Percentiles rank a stretch among this genome's conserved stretches.
These are phyloP conservation scores for Diatrype stigma DNA, from an alignment of 2,329 filamentous ascomycete genomes.

Conservation along the genomic window DNA sequence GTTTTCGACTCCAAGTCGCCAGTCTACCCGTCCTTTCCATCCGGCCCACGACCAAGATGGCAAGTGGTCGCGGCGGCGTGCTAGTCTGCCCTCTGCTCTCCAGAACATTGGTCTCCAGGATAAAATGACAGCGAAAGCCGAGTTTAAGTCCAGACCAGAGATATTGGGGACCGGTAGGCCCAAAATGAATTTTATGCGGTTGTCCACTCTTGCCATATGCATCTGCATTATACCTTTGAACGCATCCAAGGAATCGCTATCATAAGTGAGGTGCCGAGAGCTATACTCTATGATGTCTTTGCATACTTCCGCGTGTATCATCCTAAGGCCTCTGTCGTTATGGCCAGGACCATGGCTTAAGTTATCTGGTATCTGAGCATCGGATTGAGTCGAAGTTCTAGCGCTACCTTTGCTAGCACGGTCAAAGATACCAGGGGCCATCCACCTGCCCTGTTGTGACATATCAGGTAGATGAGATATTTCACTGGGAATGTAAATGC, in stretches of 20 bases:
- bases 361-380: neutral
- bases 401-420: neutral
- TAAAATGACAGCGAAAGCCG: neutral
- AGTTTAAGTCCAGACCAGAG: neutral
- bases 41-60: neutral
- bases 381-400: neutral
- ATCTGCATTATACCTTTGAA: neutral
- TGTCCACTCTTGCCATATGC: neutral
- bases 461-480: neutral
- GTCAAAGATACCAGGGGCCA: neutral
- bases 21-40: neutral
- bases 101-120: neutral
- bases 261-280: neutral
- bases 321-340: neutral
- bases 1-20: neutral
- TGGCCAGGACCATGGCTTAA: neutral
- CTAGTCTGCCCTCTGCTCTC: neutral
- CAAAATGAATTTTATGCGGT: neutral
- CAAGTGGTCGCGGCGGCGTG: neutral
- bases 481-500: neutral
- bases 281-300: neutral
- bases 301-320: neutral
- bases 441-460: neutral
- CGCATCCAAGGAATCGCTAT: neutral
- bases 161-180: neutral